Conservation (phyloP, 75 land plant genomes). For the Cryptomeria japonica region DNA sequence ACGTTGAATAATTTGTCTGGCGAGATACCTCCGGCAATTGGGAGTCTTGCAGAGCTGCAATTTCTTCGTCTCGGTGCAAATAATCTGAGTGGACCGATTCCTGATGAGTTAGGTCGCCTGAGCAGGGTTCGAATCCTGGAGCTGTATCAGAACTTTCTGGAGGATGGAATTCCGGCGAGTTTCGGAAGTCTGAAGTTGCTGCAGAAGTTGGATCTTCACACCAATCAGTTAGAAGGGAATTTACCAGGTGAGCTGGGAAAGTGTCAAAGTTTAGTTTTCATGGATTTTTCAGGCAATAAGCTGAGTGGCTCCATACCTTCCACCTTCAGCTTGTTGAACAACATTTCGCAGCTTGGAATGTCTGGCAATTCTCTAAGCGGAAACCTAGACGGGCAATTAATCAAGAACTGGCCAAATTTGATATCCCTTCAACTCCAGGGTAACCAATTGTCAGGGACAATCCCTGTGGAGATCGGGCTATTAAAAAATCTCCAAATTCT, state of each 20-base stretch:
- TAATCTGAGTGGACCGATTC: slow-evolving; percentile 47
- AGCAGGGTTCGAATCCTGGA: slow-evolving; percentile 40
- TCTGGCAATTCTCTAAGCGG: slow-evolving; percentile 41
- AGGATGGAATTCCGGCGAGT: slow-evolving; percentile 41
- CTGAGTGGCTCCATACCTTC: slow-evolving; percentile 58
- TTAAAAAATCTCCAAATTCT: slow-evolving; percentile 16
- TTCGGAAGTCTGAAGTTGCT: slow-evolving; percentile 43
- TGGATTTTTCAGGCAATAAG: slow-evolving; percentile 56
- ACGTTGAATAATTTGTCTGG: slow-evolving; percentile 48
- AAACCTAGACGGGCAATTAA: slow-evolving; percentile 40
- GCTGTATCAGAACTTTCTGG: slow-evolving; percentile 34
- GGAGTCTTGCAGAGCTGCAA: slow-evolving; percentile 27
- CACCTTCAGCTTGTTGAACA: slow-evolving; percentile 50
- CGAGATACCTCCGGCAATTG: slow-evolving; percentile 38
- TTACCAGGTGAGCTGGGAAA: slow-evolving; percentile 54
- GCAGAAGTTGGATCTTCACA: slow-evolving; percentile 43
- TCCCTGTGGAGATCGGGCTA: slow-evolving; percentile 22
- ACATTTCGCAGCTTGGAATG: slow-evolving; percentile 38
- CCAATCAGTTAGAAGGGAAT: slow-evolving; percentile 33
- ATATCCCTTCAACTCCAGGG: slow-evolving; percentile 31
- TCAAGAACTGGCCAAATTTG: slow-evolving; percentile 19
- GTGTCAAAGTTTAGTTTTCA: slow-evolving; percentile 34
- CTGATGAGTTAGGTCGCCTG: slow-evolving; percentile 21
- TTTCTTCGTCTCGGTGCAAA: slow-evolving; percentile 45
- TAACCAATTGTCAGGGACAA: slow-evolving; percentile 19